A percentile compares a stretch with the other conserved stretches of the same genome.
These are phyloP conservation scores for Botrytis elliptica DNA, from an alignment of 2,329 filamentous ascomycete genomes.

Conservation along the genomic window DNA sequence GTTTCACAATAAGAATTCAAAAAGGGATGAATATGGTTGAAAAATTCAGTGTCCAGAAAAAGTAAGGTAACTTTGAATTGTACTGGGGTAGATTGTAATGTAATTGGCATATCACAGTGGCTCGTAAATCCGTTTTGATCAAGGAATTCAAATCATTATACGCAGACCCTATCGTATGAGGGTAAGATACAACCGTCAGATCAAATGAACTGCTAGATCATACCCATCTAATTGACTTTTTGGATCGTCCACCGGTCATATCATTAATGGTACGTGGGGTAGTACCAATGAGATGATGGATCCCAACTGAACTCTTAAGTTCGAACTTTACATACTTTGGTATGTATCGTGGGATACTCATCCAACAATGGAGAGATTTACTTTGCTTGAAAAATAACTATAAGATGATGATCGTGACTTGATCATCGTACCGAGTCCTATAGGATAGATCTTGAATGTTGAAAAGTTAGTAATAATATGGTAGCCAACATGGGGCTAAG, in stretches of 20 bases:
- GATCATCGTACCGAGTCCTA: not conserved
- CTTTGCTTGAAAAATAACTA: accelerated
- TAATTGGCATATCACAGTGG: not conserved
- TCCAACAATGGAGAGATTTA: not conserved
- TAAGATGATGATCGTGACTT: accelerated
- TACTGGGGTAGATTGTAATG: not conserved
- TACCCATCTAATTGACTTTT: not conserved
- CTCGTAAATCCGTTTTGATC: not conserved
- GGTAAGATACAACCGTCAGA: not conserved
- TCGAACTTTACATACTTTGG: no score
- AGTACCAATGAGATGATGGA: not conserved
- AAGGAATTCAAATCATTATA: not conserved
- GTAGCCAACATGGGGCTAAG: not conserved
- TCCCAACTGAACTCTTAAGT: not conserved
- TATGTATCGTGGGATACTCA: not conserved
- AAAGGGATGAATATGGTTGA: not conserved
- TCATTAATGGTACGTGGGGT: not conserved
- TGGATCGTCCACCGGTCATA: not conserved
- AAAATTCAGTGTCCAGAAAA: not conserved
- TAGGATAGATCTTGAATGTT: accelerated
- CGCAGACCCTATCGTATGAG: not conserved
- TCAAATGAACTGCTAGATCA: not conserved
- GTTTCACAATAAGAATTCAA: not conserved
- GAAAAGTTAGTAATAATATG: not conserved
- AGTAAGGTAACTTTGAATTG: not conserved